phyloP scores from a whole-genome alignment of 2,329 filamentous ascomycete species.

The Pyrenophora teres region DNA sequence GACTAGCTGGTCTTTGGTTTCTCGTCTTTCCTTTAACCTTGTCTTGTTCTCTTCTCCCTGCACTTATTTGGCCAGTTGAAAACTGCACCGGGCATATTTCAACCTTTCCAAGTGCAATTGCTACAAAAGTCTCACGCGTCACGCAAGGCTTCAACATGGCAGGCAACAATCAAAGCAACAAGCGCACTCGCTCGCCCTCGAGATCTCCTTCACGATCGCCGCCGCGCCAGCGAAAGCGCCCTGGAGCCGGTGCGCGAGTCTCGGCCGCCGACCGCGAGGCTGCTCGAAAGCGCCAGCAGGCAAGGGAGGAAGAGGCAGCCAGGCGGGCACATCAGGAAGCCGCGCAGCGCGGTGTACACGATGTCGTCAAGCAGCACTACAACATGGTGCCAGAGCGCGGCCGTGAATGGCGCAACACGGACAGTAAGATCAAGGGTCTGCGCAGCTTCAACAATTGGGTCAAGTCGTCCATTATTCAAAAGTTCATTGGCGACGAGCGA shows the following conservation, averaged over 20 bases:
- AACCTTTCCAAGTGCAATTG: no score
- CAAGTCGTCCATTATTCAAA: constrained; percentile 96
- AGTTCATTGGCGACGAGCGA: constrained; percentile 66
- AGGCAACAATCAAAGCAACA: constrained; percentile 27
- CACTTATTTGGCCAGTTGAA: background rate
- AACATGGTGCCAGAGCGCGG: constrained; percentile 93
- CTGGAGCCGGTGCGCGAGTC: constrained; percentile 59
- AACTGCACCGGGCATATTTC: background rate
- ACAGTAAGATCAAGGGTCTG: constrained; percentile 92
- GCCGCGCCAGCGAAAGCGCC: constrained; percentile 70
- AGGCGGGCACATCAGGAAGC: constrained; percentile 53
- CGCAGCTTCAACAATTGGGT: constrained; percentile 98
- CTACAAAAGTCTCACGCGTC: background rate
- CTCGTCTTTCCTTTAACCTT: background rate
- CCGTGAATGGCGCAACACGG: constrained; percentile 90
- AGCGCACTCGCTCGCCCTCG: constrained; percentile 42
- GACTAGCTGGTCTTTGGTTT: background rate
- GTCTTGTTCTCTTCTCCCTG: background rate
- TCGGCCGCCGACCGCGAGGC: constrained; percentile 69
- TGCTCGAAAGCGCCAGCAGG: constrained; percentile 59
- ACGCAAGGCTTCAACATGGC: constrained; percentile 23
- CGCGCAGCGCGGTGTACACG: constrained; percentile 67
- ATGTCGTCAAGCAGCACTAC: constrained; percentile 92
- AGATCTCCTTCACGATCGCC: constrained; percentile 47
- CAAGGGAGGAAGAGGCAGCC: constrained; percentile 51